Evolutionary conservation across 768 basidiomycete genomes (phyloP), one percentile per base, ranked within the genome.

Genomic region (Tulasnella sp.): DNA sequence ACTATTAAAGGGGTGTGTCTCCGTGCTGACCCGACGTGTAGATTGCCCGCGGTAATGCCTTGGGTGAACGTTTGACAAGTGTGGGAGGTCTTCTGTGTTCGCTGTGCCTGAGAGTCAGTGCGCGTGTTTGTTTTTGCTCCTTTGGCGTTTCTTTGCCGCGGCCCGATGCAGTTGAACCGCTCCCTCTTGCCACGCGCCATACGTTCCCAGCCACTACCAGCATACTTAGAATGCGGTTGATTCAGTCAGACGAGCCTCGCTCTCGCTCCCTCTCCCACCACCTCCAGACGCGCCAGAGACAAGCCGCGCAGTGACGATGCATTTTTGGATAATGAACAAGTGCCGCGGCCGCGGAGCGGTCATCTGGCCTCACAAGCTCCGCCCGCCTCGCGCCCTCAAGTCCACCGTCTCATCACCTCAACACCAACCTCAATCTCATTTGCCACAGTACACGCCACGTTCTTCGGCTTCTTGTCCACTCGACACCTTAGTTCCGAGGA

Each of bases 351-450:
- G 61, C 61, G 61, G 61, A 67, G 61, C 26, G 61, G 61, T 67
- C 61, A 67, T 67, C 61, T 67, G 61, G 61, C n/a, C 61, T 67
- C 61, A 67, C 61, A 67, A 67, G 61, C 26, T 67, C 61, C 61
- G 61, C 61, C 61, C 61, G 61, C 26, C 61, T 67, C 61, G 61
- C 61, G 61, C 61, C 61, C 61, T 32, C 61, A 67, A 67, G 61
- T 67, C 61, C 61, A 67, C 61, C 61, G 3, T 67, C 29, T 67
- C 61, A 67, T 67, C 61, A 67, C 61, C 61, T 29, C 26, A 67
- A 67, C 61, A 67, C 61, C 61, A 67, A 32, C 26, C 42, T 44
- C 42, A 44, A 44, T 15, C 13, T 67, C 61, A 67, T 67, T n/a
- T 67, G n/a, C 61, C 20, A 7, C 2, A 67, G 20, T 67, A 23